Evolutionary conservation across 768 basidiomycete species (phyloP).

Genomic region (Lentinula boryana): DNA sequence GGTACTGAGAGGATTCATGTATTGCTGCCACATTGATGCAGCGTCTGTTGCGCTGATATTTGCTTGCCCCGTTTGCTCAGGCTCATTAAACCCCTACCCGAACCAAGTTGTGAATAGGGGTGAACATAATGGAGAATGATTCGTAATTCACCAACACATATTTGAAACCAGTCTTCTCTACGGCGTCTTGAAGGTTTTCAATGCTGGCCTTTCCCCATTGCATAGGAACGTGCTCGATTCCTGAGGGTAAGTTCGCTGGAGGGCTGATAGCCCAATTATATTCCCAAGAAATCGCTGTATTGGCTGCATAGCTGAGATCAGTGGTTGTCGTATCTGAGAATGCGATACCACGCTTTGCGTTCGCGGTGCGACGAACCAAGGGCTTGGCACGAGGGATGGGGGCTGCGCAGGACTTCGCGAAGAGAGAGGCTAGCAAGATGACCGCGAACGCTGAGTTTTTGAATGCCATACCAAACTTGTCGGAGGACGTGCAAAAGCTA

Average conservation of each 20-base stretch:
- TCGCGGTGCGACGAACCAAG: background rate
- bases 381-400: background rate
- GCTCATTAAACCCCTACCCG: slow-evolving; percentile 30
- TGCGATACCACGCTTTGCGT: slow-evolving; percentile 4
- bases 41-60: slow-evolving; percentile 24
- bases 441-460: background rate
- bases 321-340: background rate
- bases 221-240: slow-evolving; percentile 3
- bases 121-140: background rate
- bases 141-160: background rate
- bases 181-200: background rate
- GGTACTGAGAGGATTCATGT: slow-evolving; percentile 27
- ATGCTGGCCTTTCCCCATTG: slow-evolving; percentile 1
- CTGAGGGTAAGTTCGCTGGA: background rate
- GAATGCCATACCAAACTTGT: background rate
- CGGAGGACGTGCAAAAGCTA: background rate
- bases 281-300: slow-evolving; percentile 1
- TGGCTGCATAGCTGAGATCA: background rate
- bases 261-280: background rate
- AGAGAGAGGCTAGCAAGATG: background rate
- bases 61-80: slow-evolving; percentile 25
- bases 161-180: background rate
- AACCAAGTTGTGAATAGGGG: background rate
- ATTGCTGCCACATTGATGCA: slow-evolving; percentile 27
- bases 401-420: background rate